Evolutionary conservation across 148 eudicot genomes (phyloP).

Genomic region (Mesembryanthemum crystallinum): DNA sequence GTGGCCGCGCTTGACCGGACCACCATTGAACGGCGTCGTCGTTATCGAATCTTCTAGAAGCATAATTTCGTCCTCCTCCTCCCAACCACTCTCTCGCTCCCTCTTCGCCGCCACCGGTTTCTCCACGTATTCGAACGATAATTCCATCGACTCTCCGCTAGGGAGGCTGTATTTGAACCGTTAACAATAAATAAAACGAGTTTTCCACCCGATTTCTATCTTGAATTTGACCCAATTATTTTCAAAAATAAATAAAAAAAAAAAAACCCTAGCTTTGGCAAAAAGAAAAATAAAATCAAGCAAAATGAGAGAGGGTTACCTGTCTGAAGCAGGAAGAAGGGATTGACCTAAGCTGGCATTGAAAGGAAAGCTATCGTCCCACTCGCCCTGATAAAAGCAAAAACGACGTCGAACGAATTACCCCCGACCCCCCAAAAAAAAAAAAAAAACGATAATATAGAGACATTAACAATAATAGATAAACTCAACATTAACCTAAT

Average conservation of each 20-base stretch:
- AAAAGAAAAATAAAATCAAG: slow-evolving; percentile 12
- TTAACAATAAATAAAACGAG: not conserved
- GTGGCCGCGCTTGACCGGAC: slow-evolving; percentile 10
- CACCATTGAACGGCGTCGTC: slow-evolving; percentile 11
- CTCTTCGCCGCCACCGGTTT: not conserved
- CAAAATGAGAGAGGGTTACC: slow-evolving; percentile 39
- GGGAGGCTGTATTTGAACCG: slow-evolving; percentile 16
- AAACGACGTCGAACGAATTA: slow-evolving; percentile 24
- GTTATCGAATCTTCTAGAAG: slow-evolving; percentile 2
- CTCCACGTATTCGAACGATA: slow-evolving; percentile 26
- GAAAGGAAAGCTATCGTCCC: slow-evolving; percentile 26
- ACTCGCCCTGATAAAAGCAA: slow-evolving; percentile 30
- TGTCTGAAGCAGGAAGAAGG: slow-evolving; percentile 31
- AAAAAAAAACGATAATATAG: not conserved
- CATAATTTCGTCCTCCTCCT: slow-evolving; percentile 2
- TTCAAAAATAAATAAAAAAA: not conserved
- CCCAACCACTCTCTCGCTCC: slow-evolving; percentile 2
- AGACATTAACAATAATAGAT: not conserved
- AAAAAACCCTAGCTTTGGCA: slow-evolving; percentile 12
- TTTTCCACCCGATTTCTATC: not conserved
- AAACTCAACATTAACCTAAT: slow-evolving; percentile 12
- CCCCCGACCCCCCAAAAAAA: slow-evolving; percentile 2
- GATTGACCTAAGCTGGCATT: slow-evolving; percentile 35
- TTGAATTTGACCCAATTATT: slow-evolving; percentile 2
- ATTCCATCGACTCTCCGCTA: slow-evolving; percentile 34